Base-by-base conservation (phyloP, 1,284 basidiomycete species). In the Sphaerobolus stellatus region DNA sequence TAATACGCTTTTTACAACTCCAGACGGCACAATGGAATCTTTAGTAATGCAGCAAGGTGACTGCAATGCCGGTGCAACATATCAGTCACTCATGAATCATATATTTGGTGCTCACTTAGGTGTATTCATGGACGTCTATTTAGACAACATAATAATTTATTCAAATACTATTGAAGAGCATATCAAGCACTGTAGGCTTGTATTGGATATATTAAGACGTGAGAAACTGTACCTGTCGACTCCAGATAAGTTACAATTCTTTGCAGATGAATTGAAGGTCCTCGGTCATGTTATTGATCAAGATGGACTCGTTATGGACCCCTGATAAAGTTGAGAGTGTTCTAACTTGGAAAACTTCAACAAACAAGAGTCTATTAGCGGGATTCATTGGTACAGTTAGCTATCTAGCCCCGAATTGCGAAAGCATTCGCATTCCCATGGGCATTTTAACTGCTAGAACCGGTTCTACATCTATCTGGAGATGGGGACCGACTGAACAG, bases 1-100 rank as follows among this genome's bases (percentile, higher is more conserved):
- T 0, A 11, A 51, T 0, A 50, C 64, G 0, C 50, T 64, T 0
- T 62, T 75, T 0, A 62, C 64, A 0, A 73, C 65, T 0, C 71
- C 70, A 0, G 62, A 71, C 52, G 67, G 73, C 0, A 74, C 65
- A 5, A 73, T 75, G 66, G 55, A 66, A 0, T 73, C 70, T 18
- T 38, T 54, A 0, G 65, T 73, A 0, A 63, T 76, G 31, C 70
- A 71, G 11, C 62, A 62, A 1, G 64, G 70, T 0, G 67, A 72
- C 25, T 68, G 68, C 18, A 72, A 71, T 29, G 57, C 58, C 0
- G 58, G 60, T 0, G 58, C 61, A 0, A 70, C 66, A 0, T 70
- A 64, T 51, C 67, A 69, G 24, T 49, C 58, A 0, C 14, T 69
- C 2, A 71, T 73, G 70, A 69, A 67, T 27, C 44, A 66, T 2